Conservation (phyloP, 768 basidiomycete genomes). For the Amyloporia xantha region DNA sequence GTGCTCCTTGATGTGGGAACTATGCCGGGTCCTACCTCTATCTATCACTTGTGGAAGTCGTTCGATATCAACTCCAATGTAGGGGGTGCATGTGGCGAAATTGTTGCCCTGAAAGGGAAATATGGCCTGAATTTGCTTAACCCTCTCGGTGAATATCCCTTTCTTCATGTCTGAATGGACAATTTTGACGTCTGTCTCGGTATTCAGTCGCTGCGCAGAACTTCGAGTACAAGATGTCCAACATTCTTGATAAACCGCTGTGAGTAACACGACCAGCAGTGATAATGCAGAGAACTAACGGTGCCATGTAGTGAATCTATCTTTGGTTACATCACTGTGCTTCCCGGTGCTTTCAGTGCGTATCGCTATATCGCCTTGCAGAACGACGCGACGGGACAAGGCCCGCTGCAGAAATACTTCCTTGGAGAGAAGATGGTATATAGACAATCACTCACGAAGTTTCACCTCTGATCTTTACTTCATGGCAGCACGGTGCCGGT, state of each 20-base stretch:
- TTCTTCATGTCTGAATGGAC: no score
- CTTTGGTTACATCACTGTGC: slow-evolving; percentile 91
- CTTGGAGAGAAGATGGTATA: slow-evolving; percentile 86
- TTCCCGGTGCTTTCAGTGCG: slow-evolving; percentile 90
- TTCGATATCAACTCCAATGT: slow-evolving; percentile 91
- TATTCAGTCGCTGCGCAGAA: slow-evolving; percentile 79
- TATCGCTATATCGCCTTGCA: slow-evolving; percentile 88
- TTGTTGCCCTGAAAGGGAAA: slow-evolving; percentile 85
- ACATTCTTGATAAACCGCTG: slow-evolving; percentile 88
- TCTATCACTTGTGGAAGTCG: slow-evolving; percentile 93
- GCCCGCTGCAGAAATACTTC: slow-evolving; percentile 94
- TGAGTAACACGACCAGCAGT: slow-evolving; percentile 20
- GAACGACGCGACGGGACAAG: slow-evolving; percentile 77
- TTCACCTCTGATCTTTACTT: slow-evolving; percentile 2
- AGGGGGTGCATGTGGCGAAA: slow-evolving; percentile 96
- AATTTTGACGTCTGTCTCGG: not conserved
- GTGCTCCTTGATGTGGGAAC: slow-evolving; percentile 86
- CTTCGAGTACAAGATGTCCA: slow-evolving; percentile 92
- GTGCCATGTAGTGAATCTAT: slow-evolving; percentile 51
- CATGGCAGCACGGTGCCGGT: slow-evolving; percentile 65
- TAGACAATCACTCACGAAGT: not conserved
- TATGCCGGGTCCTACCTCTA: slow-evolving; percentile 79
- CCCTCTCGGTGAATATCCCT: slow-evolving; percentile 44
- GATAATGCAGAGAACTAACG: not conserved
- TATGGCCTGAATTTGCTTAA: slow-evolving; percentile 75